These are phyloP conservation scores for Lycium ferocissimum DNA, from an alignment of 257 asterid species.

Conservation along the genomic window DNA sequence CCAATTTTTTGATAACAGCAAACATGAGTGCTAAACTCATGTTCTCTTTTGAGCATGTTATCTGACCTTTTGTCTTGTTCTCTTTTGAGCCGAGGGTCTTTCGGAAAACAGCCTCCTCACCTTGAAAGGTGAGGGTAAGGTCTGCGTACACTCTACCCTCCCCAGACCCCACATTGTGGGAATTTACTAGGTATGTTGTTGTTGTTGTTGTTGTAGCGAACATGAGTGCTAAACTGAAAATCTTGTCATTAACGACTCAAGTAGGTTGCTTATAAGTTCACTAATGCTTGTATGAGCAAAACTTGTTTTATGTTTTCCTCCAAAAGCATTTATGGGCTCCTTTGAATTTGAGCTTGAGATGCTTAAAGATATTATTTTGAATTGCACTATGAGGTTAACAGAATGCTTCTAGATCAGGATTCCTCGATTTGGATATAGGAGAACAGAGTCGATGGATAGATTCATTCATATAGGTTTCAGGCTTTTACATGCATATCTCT, in stretches of 20 bases:
- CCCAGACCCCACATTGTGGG: no score
- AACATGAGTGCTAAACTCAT: neutral
- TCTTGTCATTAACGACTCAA: neutral
- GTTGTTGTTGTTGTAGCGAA: neutral
- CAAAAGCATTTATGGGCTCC: neutral
- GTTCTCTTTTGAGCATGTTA: no score
- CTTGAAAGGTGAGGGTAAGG: no score
- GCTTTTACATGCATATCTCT: neutral
- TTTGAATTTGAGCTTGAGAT: constrained; percentile 1
- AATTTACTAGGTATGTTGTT: no score
- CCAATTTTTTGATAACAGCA: neutral
- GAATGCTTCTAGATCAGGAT: neutral
- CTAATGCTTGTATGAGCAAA: neutral
- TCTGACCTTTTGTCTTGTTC: no score
- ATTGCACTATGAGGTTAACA: constrained; percentile 2
- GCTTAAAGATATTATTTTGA: neutral
- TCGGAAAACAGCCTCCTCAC: no score
- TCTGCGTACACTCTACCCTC: no score
- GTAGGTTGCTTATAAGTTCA: constrained; percentile 13
- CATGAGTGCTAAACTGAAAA: neutral
- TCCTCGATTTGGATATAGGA: constrained; percentile 9
- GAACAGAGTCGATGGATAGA: neutral
- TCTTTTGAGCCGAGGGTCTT: no score
- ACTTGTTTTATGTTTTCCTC: neutral
- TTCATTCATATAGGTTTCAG: neutral